These are phyloP conservation scores for Stephania yunnanensis DNA, from an alignment of 164 flowering plant genomes.

Conservation along the genomic window DNA sequence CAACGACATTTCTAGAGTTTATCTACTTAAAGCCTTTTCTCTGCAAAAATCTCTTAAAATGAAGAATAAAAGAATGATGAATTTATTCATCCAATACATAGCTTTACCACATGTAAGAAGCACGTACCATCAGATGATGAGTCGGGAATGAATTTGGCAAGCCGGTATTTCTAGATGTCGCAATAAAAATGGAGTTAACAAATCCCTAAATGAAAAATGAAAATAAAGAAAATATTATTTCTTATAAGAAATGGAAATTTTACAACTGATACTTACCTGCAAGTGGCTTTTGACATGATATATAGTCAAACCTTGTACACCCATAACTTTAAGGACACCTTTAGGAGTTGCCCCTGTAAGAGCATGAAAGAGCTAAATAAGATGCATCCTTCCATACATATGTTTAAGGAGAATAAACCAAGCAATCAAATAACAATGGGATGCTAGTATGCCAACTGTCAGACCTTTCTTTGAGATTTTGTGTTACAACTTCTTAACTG, in stretches of 20 bases:
- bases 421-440: no score
- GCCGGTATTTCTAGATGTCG: conserved; percentile 80
- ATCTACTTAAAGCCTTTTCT: not conserved
- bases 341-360: conserved; percentile 90
- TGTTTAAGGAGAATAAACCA: no score
- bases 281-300: conserved; percentile 98
- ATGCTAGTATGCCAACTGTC: no score
- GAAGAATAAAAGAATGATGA: not conserved
- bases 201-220: not conserved
- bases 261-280: conserved; percentile 44
- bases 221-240: not conserved
- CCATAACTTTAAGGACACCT: conserved; percentile 96
- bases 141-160: conserved; percentile 89
- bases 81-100: not conserved
- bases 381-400: no score
- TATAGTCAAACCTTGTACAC: conserved; percentile 85
- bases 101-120: not conserved
- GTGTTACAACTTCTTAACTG: no score
- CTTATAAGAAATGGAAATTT: not conserved
- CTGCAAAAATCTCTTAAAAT: not conserved
- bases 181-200: not conserved
- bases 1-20: not conserved
- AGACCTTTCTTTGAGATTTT: no score
- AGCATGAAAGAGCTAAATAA: not conserved
- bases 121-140: conserved; percentile 81